A percentile compares a stretch with the other conserved stretches of the same genome.
Conservation (phyloP, 2,329 filamentous ascomycete genomes). For the Fusarium sp. region DNA sequence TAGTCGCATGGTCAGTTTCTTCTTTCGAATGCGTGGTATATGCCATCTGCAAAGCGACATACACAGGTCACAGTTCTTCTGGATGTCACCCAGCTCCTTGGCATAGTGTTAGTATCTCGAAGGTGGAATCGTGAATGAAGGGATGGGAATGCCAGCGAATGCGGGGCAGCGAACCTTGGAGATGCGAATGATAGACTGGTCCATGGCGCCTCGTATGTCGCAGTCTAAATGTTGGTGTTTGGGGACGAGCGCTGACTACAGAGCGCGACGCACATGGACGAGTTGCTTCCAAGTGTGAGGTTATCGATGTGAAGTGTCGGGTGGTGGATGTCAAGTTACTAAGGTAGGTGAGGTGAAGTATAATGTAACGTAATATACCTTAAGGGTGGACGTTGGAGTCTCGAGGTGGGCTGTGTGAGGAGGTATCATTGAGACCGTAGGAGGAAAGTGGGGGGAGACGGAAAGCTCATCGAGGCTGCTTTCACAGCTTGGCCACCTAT, state of each 20-base stretch:
- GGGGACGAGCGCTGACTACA: neutral
- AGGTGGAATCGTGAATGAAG: conserved; percentile 26
- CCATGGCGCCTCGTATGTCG: conserved; percentile 51
- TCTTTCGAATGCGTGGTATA: neutral
- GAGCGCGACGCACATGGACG: conserved; percentile 27
- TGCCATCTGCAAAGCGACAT: conserved; percentile 47
- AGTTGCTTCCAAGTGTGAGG: conserved; percentile 1
- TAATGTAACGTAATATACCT: neutral
- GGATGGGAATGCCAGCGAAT: conserved; percentile 22
- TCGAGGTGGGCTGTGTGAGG: conserved; percentile 21
- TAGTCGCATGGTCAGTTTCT: conserved; percentile 6
- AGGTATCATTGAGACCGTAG: conserved; percentile 18
- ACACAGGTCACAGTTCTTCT: conserved; percentile 87
- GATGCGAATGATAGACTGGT: conserved; percentile 89
- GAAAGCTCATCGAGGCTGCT: neutral
- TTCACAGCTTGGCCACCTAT: neutral
- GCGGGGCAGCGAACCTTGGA: conserved; percentile 69
- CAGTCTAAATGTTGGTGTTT: conserved; percentile 10
- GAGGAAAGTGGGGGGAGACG: conserved; percentile 33
- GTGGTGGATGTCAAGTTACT: neutral
- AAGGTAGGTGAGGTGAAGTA: conserved; percentile 1
- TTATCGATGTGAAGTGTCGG: neutral
- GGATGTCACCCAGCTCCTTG: conserved; percentile 86
- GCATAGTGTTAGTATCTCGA: conserved; percentile 24
- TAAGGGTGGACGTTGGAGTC: conserved; percentile 12